Evolutionary conservation across 768 basidiomycete species (phyloP).

Genomic region (Hypsizygus marmoreus): DNA sequence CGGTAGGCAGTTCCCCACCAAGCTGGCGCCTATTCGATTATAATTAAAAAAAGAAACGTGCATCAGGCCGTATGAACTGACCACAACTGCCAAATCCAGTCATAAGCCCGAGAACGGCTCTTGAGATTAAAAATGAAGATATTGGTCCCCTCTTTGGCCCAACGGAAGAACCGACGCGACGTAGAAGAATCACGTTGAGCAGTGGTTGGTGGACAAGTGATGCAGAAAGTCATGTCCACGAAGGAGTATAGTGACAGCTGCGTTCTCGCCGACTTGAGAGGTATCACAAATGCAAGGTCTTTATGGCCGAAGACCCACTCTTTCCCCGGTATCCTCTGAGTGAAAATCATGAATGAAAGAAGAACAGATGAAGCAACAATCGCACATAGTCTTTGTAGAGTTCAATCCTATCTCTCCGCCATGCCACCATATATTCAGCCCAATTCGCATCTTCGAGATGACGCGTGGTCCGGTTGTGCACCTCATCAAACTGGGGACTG

Average conservation of each 20-base stretch:
- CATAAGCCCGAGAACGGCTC: conserved; percentile 73
- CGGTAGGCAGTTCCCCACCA: conserved; percentile 69
- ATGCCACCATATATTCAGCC: conserved; percentile 85
- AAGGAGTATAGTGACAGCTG: conserved; percentile 85
- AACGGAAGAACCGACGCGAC: conserved; percentile 49
- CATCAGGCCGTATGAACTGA: conserved; percentile 24
- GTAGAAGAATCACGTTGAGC: conserved; percentile 39
- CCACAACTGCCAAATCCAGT: conserved; percentile 94
- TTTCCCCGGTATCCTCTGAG: conserved; percentile 62
- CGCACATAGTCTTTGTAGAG: conserved; percentile 85
- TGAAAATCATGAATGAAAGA: too few species aligned
- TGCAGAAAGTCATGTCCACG: conserved; percentile 80
- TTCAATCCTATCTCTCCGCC: conserved; percentile 77
- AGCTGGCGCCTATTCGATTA: conserved; percentile 57
- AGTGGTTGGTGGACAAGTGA: conserved; percentile 63
- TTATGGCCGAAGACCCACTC: conserved; percentile 75
- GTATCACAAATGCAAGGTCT: conserved; percentile 76
- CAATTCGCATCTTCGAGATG: conserved; percentile 66
- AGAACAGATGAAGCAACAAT: conserved; percentile 7
- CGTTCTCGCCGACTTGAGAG: conserved; percentile 63
- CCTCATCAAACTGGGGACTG: conserved; percentile 62
- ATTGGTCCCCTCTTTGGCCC: conserved; percentile 67
- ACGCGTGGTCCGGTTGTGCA: conserved; percentile 61
- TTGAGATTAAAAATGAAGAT: conserved; percentile 87
- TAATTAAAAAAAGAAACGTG: conserved; percentile 1